Conservation (phyloP, 1,284 basidiomycete species). For the Rhodotorula glutinis region DNA sequence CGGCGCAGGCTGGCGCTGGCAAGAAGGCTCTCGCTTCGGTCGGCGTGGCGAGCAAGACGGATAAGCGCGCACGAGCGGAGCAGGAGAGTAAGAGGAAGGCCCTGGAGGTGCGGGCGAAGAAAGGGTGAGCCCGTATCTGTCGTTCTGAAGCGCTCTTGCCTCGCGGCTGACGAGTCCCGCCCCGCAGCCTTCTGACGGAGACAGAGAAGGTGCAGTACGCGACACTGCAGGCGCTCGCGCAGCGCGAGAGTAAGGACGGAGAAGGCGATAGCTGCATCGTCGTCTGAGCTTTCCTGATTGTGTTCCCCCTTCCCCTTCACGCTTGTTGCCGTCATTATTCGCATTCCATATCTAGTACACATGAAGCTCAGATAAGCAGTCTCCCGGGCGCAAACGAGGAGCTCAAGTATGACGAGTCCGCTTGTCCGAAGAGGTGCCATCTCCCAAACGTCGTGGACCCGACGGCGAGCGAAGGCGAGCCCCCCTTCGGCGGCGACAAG, state of each 20-base stretch:
- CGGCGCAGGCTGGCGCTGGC: too few species aligned
- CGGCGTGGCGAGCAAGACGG: slow-evolving; percentile 12
- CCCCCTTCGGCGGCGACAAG: too few species aligned
- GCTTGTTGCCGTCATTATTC: background rate
- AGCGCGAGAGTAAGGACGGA: background rate
- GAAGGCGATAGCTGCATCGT: background rate
- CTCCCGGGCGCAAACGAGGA: too few species aligned
- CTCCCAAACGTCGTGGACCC: background rate
- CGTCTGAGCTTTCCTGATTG: background rate
- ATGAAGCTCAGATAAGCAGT: too few species aligned
- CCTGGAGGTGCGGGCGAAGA: slow-evolving; percentile 39
- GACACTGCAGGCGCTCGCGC: slow-evolving; percentile 36
- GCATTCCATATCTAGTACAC: background rate
- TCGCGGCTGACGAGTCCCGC: background rate
- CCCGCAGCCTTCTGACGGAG: slow-evolving; percentile 33
- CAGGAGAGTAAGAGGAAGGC: slow-evolving; percentile 30
- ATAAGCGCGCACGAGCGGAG: slow-evolving; percentile 32
- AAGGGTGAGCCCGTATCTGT: slow-evolving; percentile 39
- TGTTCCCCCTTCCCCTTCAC: background rate
- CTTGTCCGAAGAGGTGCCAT: background rate
- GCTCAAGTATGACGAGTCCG: background rate
- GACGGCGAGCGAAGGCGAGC: too few species aligned
- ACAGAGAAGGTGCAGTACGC: slow-evolving; percentile 39
- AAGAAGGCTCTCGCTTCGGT: slow-evolving; percentile 10
- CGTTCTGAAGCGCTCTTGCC: too few species aligned